phyloP scores from a whole-genome alignment of 805 yeast genomes.

The Millerozyma acaciae region DNA sequence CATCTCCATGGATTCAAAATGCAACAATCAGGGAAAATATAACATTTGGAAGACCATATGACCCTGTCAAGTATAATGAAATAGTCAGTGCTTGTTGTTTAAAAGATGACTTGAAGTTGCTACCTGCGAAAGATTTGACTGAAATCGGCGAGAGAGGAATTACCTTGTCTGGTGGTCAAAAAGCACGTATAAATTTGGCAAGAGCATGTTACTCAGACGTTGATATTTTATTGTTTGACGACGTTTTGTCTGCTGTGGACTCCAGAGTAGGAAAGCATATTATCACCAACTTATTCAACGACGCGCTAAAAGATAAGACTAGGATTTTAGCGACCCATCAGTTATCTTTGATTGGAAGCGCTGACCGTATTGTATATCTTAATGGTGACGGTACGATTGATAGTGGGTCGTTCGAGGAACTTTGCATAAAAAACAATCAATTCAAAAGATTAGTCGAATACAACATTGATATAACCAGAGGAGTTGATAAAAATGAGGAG shows the following conservation, averaged over 20 bases:
- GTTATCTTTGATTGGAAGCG: constrained; percentile 34
- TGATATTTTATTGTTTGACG: constrained; percentile 35
- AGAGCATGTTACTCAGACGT: constrained; percentile 37
- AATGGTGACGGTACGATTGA: constrained; percentile 42
- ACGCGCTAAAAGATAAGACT: constrained; percentile 30
- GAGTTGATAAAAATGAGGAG: constrained; percentile 17
- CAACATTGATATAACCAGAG: constrained; percentile 22
- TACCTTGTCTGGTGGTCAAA: constrained; percentile 44
- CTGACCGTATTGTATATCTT: constrained; percentile 36
- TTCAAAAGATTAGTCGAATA: constrained; percentile 53
- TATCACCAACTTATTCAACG: constrained; percentile 30
- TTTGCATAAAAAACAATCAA: constrained; percentile 33
- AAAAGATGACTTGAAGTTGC: constrained; percentile 31
- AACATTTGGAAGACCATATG: constrained; percentile 32
- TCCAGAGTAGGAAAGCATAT: constrained; percentile 42
- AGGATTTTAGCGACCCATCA: constrained; percentile 42
- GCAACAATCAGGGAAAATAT: constrained; percentile 39
- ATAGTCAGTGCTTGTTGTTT: constrained; percentile 37
- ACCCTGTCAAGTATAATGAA: constrained; percentile 22
- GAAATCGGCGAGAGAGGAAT: constrained; percentile 45
- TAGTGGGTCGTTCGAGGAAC: constrained; percentile 31
- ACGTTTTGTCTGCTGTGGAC: constrained; percentile 44
- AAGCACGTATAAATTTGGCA: constrained; percentile 43
- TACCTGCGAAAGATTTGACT: constrained; percentile 37
- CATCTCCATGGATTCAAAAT: constrained; percentile 43